Percentiles rank a stretch among this genome's conserved stretches.
phyloP scores from a whole-genome alignment of 1,139 yeast species.

The Candida smagusa region DNA sequence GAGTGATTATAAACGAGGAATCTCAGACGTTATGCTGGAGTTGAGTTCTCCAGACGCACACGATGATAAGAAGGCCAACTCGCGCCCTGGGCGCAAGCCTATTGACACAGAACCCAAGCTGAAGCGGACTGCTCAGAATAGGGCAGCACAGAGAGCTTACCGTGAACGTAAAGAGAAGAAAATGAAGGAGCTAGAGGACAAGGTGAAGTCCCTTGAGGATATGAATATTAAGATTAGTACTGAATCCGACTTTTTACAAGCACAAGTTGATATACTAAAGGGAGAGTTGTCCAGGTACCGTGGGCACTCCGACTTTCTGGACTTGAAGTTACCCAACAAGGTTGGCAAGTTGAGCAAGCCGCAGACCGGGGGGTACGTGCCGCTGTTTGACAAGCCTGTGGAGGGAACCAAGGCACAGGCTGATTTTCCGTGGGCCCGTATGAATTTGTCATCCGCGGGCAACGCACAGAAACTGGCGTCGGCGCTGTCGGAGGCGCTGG shows the following conservation, averaged over 20 bases:
- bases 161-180: constrained; percentile 89
- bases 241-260: constrained; percentile 70
- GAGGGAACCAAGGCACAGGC: constrained; percentile 12
- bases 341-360: constrained; percentile 34
- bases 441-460: neutral
- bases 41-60: constrained; percentile 18
- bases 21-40: constrained; percentile 21
- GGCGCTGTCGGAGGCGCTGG: neutral
- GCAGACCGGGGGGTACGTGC: constrained; percentile 16
- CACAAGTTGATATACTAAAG: constrained; percentile 75
- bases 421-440: constrained; percentile 34
- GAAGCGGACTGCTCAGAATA: constrained; percentile 92
- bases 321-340: constrained; percentile 30
- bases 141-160: constrained; percentile 97
- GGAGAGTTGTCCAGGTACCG: constrained; percentile 66
- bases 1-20: constrained; percentile 38
- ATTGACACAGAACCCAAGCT: constrained; percentile 75
- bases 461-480: neutral
- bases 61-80: constrained; percentile 37
- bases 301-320: constrained; percentile 40
- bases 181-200: constrained; percentile 80
- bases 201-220: constrained; percentile 67
- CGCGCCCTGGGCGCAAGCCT: constrained; percentile 63
- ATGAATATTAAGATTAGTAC: constrained; percentile 61
- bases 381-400: constrained; percentile 11